Conservation (phyloP, 306 rosid genomes). For the Mucuna pruriens region DNA sequence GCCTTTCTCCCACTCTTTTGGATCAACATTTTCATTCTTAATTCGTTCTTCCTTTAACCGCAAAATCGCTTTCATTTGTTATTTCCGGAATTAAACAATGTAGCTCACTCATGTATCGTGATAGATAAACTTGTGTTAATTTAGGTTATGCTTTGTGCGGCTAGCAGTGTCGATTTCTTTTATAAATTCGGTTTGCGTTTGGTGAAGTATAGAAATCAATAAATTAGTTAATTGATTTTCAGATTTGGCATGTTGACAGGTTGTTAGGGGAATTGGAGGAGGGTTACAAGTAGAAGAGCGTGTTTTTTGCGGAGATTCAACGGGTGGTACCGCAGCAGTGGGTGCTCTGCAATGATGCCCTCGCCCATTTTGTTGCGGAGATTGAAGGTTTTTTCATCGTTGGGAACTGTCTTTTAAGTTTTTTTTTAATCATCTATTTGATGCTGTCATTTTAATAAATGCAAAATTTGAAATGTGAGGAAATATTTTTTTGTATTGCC, state of each 20-base stretch:
- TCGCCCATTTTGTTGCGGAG: conserved; percentile 89
- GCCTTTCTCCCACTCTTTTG: conserved; percentile 17
- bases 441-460: conserved; percentile 16
- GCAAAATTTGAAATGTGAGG: background rate
- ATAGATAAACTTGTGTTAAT: background rate
- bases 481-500: background rate
- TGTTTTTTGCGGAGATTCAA: conserved; percentile 55
- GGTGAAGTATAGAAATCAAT: background rate
- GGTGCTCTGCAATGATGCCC: conserved; percentile 67
- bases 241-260: conserved; percentile 52
- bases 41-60: conserved; percentile 31
- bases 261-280: conserved; percentile 37
- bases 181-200: conserved; percentile 1
- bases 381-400: conserved; percentile 67
- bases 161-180: background rate
- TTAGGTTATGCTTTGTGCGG: background rate
- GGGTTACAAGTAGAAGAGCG: conserved; percentile 23
- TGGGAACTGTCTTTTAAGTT: background rate
- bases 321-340: conserved; percentile 50
- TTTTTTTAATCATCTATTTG: background rate
- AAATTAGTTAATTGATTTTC: conserved; percentile 20
- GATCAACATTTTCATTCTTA: conserved; percentile 14
- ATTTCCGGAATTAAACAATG: background rate
- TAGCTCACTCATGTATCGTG: conserved; percentile 24
- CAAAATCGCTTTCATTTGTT: background rate